Percentiles rank a stretch among this genome's conserved stretches.
Evolutionary conservation across 1,139 yeast species (phyloP).

Genomic region (Scheffersomyces quercinus): DNA sequence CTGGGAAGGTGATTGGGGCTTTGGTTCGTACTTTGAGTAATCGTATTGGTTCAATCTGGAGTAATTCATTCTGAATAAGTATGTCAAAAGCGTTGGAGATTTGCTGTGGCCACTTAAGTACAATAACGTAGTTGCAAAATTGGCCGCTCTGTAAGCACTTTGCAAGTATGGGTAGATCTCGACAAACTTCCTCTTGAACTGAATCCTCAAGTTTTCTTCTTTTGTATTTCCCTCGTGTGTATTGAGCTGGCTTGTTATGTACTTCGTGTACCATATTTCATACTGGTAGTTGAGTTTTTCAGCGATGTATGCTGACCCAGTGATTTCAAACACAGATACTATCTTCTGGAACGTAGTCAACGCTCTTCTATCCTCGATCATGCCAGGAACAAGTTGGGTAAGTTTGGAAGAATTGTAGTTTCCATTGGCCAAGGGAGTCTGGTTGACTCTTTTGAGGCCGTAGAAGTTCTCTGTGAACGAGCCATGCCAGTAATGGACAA

Average conservation of each 20-base stretch:
- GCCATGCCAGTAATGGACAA: slow-evolving; percentile 74
- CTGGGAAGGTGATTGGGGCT: slow-evolving; percentile 12
- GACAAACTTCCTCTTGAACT: slow-evolving; percentile 49
- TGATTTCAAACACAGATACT: slow-evolving; percentile 62
- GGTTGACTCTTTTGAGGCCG: slow-evolving; percentile 71
- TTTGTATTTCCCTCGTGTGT: slow-evolving; percentile 31
- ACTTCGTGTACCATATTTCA: slow-evolving; percentile 63
- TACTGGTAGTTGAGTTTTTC: slow-evolving; percentile 69
- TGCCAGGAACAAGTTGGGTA: slow-evolving; percentile 45
- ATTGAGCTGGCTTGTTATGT: slow-evolving; percentile 48
- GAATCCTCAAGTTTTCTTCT: slow-evolving; percentile 27
- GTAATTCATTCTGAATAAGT: slow-evolving; percentile 63
- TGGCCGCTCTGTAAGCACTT: slow-evolving; percentile 46
- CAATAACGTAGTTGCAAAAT: slow-evolving; percentile 61
- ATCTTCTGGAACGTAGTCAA: slow-evolving; percentile 55
- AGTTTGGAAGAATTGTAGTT: slow-evolving; percentile 35
- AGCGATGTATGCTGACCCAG: slow-evolving; percentile 66
- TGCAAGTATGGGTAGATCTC: slow-evolving; percentile 62
- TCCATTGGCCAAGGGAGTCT: slow-evolving; percentile 35
- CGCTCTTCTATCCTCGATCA: slow-evolving; percentile 56
- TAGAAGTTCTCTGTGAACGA: slow-evolving; percentile 91
- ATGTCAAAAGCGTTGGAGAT: slow-evolving; percentile 65
- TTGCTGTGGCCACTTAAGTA: slow-evolving; percentile 70
- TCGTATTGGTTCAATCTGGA: slow-evolving; percentile 69
- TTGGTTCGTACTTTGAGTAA: slow-evolving; percentile 50